Percentiles rank a stretch among this genome's conserved stretches.
Conservation (phyloP, 257 asterid species). For the Fraxinus pennsylvanica region DNA sequence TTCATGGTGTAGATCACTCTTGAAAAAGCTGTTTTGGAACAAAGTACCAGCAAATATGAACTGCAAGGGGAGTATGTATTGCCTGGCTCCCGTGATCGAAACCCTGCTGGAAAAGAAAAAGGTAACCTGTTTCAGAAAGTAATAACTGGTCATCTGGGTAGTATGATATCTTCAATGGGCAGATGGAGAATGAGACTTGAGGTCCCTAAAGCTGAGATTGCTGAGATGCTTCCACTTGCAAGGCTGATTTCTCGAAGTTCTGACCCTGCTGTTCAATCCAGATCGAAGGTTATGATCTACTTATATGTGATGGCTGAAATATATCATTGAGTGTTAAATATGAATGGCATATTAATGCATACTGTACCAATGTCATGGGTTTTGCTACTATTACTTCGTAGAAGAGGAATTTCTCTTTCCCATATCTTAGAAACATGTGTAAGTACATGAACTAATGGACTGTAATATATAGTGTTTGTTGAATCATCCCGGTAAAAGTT, state of each 20-base stretch:
- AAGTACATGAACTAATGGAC: background rate
- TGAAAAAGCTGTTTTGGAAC: slow-evolving; percentile 90
- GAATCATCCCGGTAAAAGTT: background rate
- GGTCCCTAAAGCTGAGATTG: slow-evolving; percentile 96
- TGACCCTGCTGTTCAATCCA: slow-evolving; percentile 96
- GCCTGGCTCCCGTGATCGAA: slow-evolving; percentile 95
- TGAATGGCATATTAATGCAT: slow-evolving; percentile 13
- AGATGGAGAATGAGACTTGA: slow-evolving; percentile 99
- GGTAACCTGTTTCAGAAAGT: slow-evolving; percentile 91
- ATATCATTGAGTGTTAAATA: slow-evolving; percentile 18
- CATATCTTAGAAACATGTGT: slow-evolving; percentile 7
- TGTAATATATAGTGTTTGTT: background rate
- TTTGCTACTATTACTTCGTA: slow-evolving; percentile 1
- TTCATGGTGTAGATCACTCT: slow-evolving; percentile 72
- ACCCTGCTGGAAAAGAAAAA: slow-evolving; percentile 72
- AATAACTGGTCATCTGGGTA: slow-evolving; percentile 93
- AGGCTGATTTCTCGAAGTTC: slow-evolving; percentile 97
- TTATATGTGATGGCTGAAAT: slow-evolving; percentile 17
- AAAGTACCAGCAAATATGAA: slow-evolving; percentile 92
- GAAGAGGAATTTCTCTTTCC: background rate
- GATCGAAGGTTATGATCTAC: slow-evolving; percentile 77
- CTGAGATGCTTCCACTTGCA: slow-evolving; percentile 99
- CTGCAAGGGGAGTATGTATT: slow-evolving; percentile 98
- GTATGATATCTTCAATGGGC: slow-evolving; percentile 97
- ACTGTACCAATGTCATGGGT: slow-evolving; percentile 3